These are phyloP conservation scores for Hypericum androsaemum DNA, from an alignment of 345 rosid species.

Conservation along the genomic window DNA sequence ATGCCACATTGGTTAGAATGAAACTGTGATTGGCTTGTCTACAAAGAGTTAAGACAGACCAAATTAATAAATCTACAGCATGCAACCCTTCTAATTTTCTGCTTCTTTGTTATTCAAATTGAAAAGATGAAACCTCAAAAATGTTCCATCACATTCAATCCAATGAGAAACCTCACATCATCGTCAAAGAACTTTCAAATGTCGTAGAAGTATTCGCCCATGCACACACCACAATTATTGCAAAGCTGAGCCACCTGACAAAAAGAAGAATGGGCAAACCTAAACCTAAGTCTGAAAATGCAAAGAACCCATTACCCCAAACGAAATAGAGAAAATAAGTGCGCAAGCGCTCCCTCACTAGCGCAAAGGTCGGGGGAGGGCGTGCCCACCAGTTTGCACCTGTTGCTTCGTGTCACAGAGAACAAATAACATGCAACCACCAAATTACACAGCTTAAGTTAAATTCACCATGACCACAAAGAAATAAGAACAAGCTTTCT, in stretches of 20 bases:
- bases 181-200: conserved; percentile 71
- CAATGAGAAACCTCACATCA: conserved; percentile 53
- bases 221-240: conserved; percentile 43
- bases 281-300: neutral
- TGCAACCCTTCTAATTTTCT: no score
- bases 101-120: no score
- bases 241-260: conserved; percentile 56
- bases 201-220: conserved; percentile 69
- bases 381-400: conserved; percentile 21
- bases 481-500: neutral
- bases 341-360: no score
- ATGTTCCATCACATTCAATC: no score
- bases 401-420: conserved; percentile 58
- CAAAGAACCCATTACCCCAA: no score
- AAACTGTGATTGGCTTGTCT: no score
- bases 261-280: conserved; percentile 5
- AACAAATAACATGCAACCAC: conserved; percentile 54
- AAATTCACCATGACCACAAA: no score
- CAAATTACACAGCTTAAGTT: no score
- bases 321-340: no score
- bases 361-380: neutral
- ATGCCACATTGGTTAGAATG: no score
- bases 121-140: no score
- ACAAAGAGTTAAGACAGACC: conserved; percentile 1
- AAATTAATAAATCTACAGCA: neutral